These are phyloP conservation scores for Trebouxia sp. DNA, from an alignment of 139 green algal genomes.

Conservation along the genomic window DNA sequence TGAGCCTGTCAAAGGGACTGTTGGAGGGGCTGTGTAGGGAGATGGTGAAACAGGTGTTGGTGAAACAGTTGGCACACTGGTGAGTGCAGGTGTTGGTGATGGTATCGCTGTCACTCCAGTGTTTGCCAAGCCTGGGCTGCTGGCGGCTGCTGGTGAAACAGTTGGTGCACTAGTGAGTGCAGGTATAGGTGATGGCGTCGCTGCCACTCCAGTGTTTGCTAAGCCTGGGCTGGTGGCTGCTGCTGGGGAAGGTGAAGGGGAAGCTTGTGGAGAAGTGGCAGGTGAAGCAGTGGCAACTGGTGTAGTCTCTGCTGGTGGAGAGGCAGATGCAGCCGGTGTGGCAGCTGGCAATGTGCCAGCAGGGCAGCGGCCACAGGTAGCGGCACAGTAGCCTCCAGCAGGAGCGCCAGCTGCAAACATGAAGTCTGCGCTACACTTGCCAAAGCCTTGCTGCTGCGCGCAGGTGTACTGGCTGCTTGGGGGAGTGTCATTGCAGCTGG, in stretches of 20 bases:
- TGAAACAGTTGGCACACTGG: background rate
- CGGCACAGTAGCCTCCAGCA: constrained; percentile 14
- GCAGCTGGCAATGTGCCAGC: background rate
- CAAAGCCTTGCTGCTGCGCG: background rate
- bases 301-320: background rate
- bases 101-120: background rate
- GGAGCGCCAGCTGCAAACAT: constrained; percentile 2
- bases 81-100: background rate
- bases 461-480: background rate
- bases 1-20: background rate
- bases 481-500: background rate
- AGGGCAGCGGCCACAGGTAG: constrained; percentile 15
- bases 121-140: background rate
- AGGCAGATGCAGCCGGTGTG: background rate
- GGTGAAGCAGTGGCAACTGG: background rate
- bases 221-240: background rate
- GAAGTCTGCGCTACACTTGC: background rate
- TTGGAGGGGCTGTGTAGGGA: background rate
- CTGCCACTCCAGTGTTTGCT: too few relatives aligned
- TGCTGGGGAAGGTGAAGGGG: background rate
- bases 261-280: background rate
- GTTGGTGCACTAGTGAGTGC: background rate
- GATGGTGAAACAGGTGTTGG: background rate
- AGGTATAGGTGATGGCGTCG: too few relatives aligned
- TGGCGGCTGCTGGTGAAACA: background rate